These are phyloP conservation scores for Entomortierella parvispora DNA, from an alignment of 192 early-diverging fungal species.

Conservation along the genomic window DNA sequence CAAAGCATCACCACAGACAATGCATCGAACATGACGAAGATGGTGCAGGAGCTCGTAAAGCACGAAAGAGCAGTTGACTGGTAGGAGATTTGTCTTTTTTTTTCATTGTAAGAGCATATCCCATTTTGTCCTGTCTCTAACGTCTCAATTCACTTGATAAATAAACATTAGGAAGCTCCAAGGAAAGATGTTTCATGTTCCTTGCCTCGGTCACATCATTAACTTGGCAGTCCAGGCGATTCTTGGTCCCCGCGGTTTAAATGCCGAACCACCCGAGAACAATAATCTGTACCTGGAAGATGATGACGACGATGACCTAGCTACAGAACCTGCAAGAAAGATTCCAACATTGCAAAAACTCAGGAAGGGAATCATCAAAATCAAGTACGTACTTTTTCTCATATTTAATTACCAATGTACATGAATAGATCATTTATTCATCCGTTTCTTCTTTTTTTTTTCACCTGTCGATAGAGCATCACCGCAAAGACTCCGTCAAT, in stretches of 20 bases:
- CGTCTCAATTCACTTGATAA: background rate
- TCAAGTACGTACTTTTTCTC: too few relatives aligned
- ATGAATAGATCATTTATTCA: too few relatives aligned
- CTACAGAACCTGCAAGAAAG: background rate
- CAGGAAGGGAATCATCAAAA: too few relatives aligned
- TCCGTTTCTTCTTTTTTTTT: too few relatives aligned
- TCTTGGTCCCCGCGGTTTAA: constrained; percentile 15
- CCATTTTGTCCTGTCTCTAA: too few relatives aligned
- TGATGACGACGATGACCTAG: background rate
- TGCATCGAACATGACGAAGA: constrained; percentile 20
- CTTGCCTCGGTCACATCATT: constrained; percentile 31
- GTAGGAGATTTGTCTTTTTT: constrained; percentile 5
- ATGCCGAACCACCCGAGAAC: constrained; percentile 13
- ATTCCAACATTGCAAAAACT: background rate
- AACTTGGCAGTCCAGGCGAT: constrained; percentile 24
- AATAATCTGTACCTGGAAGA: constrained; percentile 6
- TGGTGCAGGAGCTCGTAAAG: constrained; percentile 6
- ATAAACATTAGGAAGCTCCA: background rate
- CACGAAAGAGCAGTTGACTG: constrained; percentile 15
- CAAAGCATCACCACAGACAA: constrained; percentile 27
- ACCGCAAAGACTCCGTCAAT: background rate
- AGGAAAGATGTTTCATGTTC: constrained; percentile 22
- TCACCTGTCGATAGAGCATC: too few relatives aligned
- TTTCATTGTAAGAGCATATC: background rate
- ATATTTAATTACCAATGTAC: too few relatives aligned